A percentile compares a stretch with the other conserved stretches of the same genome.
Evolutionary conservation across 305 asterid species (phyloP).

Genomic region (Fraxinus xanthoxyloides): DNA sequence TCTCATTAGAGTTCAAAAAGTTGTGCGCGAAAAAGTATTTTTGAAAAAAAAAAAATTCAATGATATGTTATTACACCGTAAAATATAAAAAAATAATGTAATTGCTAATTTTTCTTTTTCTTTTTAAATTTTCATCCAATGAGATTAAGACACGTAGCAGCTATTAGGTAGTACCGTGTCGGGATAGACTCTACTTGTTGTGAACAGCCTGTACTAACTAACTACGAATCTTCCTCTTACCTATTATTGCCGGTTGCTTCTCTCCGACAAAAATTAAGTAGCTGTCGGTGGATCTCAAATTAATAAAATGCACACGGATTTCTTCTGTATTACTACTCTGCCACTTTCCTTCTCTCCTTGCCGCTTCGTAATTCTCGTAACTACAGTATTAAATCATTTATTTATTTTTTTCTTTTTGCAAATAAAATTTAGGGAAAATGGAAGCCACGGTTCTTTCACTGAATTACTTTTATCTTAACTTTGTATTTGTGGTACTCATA

Average conservation of each 20-base stretch:
- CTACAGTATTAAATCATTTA: neutral
- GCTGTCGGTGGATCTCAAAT: conserved; percentile 24
- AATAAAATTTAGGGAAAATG: too few species aligned
- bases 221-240: neutral
- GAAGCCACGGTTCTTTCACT: too few species aligned
- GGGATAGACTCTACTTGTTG: neutral
- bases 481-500: too few species aligned
- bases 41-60: too few species aligned
- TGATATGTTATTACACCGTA: too few species aligned
- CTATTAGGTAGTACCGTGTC: neutral
- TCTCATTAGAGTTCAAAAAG: too few species aligned
- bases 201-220: neutral
- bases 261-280: neutral
- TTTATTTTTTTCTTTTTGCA: too few species aligned
- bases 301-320: neutral
- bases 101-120: neutral
- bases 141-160: neutral
- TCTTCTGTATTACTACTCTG: neutral
- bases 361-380: neutral
- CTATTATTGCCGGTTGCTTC: neutral
- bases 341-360: neutral
- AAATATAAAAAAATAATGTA: too few species aligned
- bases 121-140: neutral
- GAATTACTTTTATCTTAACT: too few species aligned
- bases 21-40: too few species aligned